Conservation (phyloP, 768 basidiomycete genomes). For the Peribolospora baueri region DNA sequence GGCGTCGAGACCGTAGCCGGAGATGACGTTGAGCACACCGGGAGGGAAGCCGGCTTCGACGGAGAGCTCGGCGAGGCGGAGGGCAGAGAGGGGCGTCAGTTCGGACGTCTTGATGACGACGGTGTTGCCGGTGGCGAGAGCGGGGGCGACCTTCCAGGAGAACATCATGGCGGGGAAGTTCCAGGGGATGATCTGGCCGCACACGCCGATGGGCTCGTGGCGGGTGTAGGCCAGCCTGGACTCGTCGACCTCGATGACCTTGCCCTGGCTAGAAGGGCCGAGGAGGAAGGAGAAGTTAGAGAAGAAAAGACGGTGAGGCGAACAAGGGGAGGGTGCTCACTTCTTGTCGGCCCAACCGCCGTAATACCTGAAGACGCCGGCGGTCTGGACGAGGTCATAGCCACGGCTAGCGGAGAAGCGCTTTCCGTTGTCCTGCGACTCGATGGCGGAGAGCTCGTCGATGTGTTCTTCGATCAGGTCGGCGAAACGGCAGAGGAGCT, state of each 20-base stretch:
- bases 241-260: conserved; percentile 42
- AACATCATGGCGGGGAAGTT: conserved; percentile 30
- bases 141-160: conserved; percentile 49
- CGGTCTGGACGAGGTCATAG: conserved; percentile 18
- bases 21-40: conserved; percentile 48
- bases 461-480: conserved; percentile 35
- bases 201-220: conserved; percentile 35
- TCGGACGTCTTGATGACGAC: conserved; percentile 64
- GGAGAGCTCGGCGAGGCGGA: conserved; percentile 24
- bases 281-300: neutral
- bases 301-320: neutral
- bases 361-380: conserved; percentile 34
- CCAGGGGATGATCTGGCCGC: conserved; percentile 31
- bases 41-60: conserved; percentile 33
- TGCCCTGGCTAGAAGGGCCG: conserved; percentile 10
- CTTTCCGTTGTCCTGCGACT: conserved; percentile 44
- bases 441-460: conserved; percentile 46
- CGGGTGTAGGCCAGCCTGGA: conserved; percentile 41
- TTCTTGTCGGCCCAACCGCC: conserved; percentile 79
- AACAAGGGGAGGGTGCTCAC: conserved; percentile 22
- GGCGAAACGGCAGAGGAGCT: conserved; percentile 38
- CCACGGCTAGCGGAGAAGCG: conserved; percentile 22
- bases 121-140: conserved; percentile 51
- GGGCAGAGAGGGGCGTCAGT: conserved; percentile 26
- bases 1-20: conserved; percentile 43